Evolutionary conservation across 1,284 basidiomycete genomes (phyloP).

Genomic region (Trichosporon ovoides): DNA sequence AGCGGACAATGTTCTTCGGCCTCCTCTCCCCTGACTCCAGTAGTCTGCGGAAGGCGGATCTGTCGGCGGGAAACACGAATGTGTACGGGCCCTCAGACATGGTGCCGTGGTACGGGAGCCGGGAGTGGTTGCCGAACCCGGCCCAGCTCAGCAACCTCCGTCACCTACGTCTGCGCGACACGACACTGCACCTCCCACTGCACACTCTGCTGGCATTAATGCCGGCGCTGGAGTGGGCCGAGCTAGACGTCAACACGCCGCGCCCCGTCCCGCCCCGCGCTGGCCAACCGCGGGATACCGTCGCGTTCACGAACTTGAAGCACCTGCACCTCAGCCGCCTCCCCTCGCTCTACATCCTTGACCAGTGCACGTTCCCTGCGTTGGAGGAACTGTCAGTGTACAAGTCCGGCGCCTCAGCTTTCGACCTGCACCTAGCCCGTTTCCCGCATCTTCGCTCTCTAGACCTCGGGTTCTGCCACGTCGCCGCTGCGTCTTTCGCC

Average conservation of each 20-base stretch:
- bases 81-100: neutral
- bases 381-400: neutral
- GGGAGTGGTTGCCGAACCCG: neutral
- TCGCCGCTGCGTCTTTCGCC: constrained; percentile 14
- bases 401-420: neutral
- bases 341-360: neutral
- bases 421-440: neutral
- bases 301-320: constrained; percentile 18
- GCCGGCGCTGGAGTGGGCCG: neutral
- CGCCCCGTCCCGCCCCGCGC: neutral
- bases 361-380: neutral
- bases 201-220: neutral
- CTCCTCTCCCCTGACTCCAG: neutral
- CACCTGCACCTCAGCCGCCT: constrained; percentile 6
- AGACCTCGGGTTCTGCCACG: constrained; percentile 24
- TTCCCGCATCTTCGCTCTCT: constrained; percentile 19
- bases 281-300: no score
- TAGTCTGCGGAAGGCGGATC: neutral
- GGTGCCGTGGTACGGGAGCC: neutral
- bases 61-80: neutral
- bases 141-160: neutral
- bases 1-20: neutral
- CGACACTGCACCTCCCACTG: constrained; percentile 1
- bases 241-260: neutral
- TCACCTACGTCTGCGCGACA: neutral